These are phyloP conservation scores for Globisporangium irregulare DNA, from an alignment of 352 stramenopile genomes.

Conservation along the genomic window DNA sequence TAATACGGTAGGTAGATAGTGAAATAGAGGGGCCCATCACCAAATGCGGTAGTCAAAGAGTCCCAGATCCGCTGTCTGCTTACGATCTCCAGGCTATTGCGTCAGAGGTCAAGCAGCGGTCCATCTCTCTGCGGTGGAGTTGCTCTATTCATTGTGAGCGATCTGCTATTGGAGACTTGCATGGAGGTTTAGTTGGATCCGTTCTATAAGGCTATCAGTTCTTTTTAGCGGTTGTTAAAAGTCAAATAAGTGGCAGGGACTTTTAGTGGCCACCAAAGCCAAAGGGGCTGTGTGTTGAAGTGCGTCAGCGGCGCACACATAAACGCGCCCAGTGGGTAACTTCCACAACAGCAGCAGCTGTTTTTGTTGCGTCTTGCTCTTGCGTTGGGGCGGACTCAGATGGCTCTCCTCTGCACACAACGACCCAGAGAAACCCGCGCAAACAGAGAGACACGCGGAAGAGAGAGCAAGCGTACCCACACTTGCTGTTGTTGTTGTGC, in stretches of 20 bases:
- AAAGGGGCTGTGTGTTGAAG: not conserved
- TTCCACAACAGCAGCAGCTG: not conserved
- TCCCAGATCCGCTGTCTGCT: too few relatives aligned
- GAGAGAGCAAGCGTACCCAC: not conserved
- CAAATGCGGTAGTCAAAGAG: not conserved
- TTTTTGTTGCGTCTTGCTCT: not conserved
- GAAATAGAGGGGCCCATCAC: too few relatives aligned
- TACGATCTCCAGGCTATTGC: not conserved
- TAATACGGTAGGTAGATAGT: too few relatives aligned
- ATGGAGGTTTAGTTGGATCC: not conserved
- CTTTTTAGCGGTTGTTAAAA: not conserved
- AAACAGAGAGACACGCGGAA: not conserved
- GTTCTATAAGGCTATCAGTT: not conserved
- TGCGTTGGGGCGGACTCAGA: constrained; percentile 1
- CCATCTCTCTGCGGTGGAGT: not conserved
- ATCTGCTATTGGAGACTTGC: not conserved
- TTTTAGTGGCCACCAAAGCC: not conserved
- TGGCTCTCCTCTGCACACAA: constrained; percentile 9
- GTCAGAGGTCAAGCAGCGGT: not conserved
- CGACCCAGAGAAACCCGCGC: not conserved
- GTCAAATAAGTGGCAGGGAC: not conserved
- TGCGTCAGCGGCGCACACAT: not conserved
- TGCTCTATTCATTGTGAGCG: not conserved
- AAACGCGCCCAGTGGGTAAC: not conserved
- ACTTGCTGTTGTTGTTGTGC: not conserved